Evolutionary conservation across 768 basidiomycete genomes (phyloP), one percentile per base, ranked within the genome.

Genomic region (Dentipellis fragilis): DNA sequence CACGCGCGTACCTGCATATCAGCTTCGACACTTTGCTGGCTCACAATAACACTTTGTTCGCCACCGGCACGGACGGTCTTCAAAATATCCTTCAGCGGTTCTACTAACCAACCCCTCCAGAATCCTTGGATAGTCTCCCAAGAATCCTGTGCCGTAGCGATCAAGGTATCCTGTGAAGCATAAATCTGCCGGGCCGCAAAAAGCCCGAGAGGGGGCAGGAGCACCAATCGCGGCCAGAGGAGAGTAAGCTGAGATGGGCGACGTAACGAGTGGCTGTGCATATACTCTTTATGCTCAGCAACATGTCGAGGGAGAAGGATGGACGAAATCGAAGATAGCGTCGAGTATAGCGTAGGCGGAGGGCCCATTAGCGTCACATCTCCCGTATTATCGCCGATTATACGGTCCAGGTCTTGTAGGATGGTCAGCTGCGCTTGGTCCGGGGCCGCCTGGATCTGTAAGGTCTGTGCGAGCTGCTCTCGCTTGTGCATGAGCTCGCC

Each of bases 1-100:
- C n/a, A n/a, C n/a, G n/a, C n/a, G n/a, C 79, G 64, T 65, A 91
- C 90, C 61, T 90, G 81, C 45, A 95, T 67, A 67, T 99, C 94
- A 7, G 93, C 88, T 38, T 79, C 76, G 21, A 99, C 83, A 19
- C 87, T 91, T 62, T 92, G 87, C 56, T 79, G 79, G 55, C 83
- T 82, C 34, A 98, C 80, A 42, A 97, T 83, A 12, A 85, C 74
- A 1, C 83, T 80, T 16, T 79, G 81, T 40, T 88, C 89, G 21
- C 87, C 83, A 7, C 91, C 90, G 4, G 85, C 78, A 50, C 91
- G 76, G 19, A 99, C 81, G 0, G 95, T 97, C 60, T 83, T 82
- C 4, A 89, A 66, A 10, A 98, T 84, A 8, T 83, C 89, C 49
- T 76, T 77, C n/a, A 95, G 64, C 3, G 95, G 95, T 54, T 92